phyloP scores from a whole-genome alignment of 495 filamentous ascomycete genomes.

The Lasiosphaeria miniovina region DNA sequence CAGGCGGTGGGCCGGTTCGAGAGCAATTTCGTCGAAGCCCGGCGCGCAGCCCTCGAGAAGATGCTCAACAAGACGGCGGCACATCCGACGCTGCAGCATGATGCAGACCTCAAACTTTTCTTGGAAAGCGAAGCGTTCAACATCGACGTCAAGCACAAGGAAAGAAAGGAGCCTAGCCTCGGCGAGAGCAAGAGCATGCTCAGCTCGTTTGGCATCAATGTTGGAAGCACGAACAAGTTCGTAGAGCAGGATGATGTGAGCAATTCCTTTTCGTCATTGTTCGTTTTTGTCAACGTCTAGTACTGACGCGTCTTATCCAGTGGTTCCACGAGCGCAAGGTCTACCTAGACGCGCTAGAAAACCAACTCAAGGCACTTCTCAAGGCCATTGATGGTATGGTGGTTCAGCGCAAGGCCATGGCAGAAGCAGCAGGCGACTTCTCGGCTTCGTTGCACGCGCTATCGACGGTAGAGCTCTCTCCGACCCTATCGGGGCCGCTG shows the following conservation, averaged over 20 bases:
- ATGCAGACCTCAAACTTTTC: conserved; percentile 91
- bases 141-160: conserved; percentile 95
- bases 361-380: conserved; percentile 86
- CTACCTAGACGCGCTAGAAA: conserved; percentile 92
- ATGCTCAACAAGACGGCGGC: conserved; percentile 95
- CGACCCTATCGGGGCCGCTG: conserved; percentile 81
- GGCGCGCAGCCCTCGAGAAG: conserved; percentile 84
- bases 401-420: conserved; percentile 81
- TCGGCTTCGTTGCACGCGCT: conserved; percentile 86
- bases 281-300: neutral
- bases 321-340: conserved; percentile 97
- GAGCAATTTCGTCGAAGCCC: conserved; percentile 90
- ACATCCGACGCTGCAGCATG: conserved; percentile 89
- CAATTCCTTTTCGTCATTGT: conserved; percentile 18
- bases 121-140: conserved; percentile 94
- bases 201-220: conserved; percentile 73
- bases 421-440: conserved; percentile 91
- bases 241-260: conserved; percentile 95
- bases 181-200: conserved; percentile 92
- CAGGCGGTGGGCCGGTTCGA: conserved; percentile 96
- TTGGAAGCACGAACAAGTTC: conserved; percentile 77
- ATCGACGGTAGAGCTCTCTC: conserved; percentile 81
- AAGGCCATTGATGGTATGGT: conserved; percentile 94
- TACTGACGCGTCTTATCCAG: conserved; percentile 38
- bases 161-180: conserved; percentile 80